A percentile compares a stretch with the other conserved stretches of the same genome.
These are phyloP conservation scores for Hippophae gyantsensis DNA, from an alignment of 306 rosid genomes.

Conservation along the genomic window DNA sequence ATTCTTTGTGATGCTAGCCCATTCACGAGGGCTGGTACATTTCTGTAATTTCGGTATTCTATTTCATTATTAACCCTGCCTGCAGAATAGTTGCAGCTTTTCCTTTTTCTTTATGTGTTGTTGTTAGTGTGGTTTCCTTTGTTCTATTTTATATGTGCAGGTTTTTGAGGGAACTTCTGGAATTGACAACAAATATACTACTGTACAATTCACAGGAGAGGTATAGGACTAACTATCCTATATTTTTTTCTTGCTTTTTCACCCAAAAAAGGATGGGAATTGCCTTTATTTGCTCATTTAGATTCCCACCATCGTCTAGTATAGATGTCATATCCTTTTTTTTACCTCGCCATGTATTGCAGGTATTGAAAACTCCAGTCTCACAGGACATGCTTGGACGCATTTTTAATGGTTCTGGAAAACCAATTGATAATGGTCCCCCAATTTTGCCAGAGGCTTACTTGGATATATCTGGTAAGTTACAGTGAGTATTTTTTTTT, in stretches of 20 bases:
- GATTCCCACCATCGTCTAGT: too few relatives aligned
- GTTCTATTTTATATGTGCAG: neutral
- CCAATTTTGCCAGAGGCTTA: neutral
- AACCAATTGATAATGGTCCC: neutral
- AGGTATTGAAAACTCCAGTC: neutral
- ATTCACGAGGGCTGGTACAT: too few relatives aligned
- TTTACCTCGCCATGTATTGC: neutral
- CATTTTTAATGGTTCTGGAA: neutral
- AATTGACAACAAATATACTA: neutral
- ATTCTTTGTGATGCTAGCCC: neutral
- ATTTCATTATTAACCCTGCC: too few relatives aligned
- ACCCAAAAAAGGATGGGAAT: neutral
- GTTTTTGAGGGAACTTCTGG: slow-evolving; percentile 1
- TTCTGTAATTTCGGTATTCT: too few relatives aligned
- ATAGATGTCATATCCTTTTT: neutral
- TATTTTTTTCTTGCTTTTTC: neutral
- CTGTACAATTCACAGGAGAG: neutral
- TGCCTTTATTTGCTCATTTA: too few relatives aligned
- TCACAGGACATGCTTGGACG: neutral
- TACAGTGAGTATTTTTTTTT: neutral
- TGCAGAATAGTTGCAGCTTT: too few relatives aligned
- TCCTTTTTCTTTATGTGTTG: neutral
- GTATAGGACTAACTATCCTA: neutral
- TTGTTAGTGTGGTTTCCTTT: neutral
- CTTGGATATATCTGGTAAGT: neutral